Base-by-base conservation (phyloP, 2,329 filamentous ascomycete species). In the Hypoxylon sp. region DNA sequence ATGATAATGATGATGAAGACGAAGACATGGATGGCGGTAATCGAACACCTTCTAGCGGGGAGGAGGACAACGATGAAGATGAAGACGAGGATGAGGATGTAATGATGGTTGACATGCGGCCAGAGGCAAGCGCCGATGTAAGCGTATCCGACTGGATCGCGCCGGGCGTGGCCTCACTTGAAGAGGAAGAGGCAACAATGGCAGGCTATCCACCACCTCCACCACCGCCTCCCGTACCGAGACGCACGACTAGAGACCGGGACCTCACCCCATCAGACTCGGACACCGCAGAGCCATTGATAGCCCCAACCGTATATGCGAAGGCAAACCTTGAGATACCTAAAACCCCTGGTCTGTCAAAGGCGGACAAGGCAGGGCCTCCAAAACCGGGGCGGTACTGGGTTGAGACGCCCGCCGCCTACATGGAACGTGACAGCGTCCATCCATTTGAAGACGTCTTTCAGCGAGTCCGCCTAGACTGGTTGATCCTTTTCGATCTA, bases 401-500 rank as follows among this genome's bases (percentile, higher is more conserved):
- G 95, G 85, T 96, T 37, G 91, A 94, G 74, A 94, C 91, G 37
- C 94, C 95, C 5, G 84, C 87, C 17, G 87, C 87, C 33, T 95
- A 92, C 78, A 87, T 85, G 48, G 86, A 88, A 63, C 85, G 86
- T 46, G 85, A 88, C 33, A 87, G 86, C 59, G 82, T 91, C 5
- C 91, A 91, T 52, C 85, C 88, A 14, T 92, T 94, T 59, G 96
- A 99, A 79, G 92, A 99, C 76, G 85, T 99, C 4, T 94, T 94
- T 82, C 90, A 95, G 77, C 91, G 94, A 33, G 92, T 98, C 11
- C 91, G 96, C 33, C 85, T 99, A 5, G 96, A 99, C 80, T 97
- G 94, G 88, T 87, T 99, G 77, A 93, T 99, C 31, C 84, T 99
- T 8, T 99, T 97, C 78, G 96, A 99, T 78, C 82, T 99, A 57